Evolutionary conservation across 2,329 filamentous ascomycete genomes (phyloP), one percentile per base, ranked within the genome.

Genomic region (Penicillium paneum): DNA sequence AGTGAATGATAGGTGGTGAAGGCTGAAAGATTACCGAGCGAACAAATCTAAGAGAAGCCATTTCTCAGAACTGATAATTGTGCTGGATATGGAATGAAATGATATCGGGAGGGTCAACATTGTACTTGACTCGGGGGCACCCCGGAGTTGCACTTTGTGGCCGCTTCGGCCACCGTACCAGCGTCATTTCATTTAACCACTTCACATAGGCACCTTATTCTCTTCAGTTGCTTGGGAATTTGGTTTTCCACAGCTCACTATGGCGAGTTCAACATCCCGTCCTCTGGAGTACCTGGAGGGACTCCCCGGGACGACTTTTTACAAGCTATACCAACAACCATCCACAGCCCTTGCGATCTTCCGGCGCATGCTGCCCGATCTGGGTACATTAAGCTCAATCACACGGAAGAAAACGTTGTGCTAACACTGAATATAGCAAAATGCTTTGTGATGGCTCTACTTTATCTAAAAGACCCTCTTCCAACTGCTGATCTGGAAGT

Each of bases 331-430:
- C 80, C 89, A 92, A 77, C 92, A 97, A 79, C 94, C 94, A 29
- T 96, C 93, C 39, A 96, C 94, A 1, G 89, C 92, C 35, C 85
- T 99, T 62, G 94, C 94, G 63, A 92, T 99, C 67, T 97, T 97
- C 73, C 86, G 94, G 64, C 92, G 94, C 77, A 97, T 99, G 91
- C 83, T 99, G 55, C 91, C 94, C 54, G 89, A 95, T 69, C 78
- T 97, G 58, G 91, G 89, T 92, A 80, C 67, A 78, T 65, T 50
- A 46, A 56, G 54, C 63, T 57, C 44, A 51, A 21, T 17, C 38
- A 46, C 29, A 11, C 43, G 21, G 15, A 46, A 51, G 29, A 49
- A 36, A 57, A 34, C 12, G 15, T 17, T 44, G 28, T 15, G 62
- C 57, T 57, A 36, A 51, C 52, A 63, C 29, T 63, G 43, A 53